Conservation (phyloP, 257 asterid genomes). For the Jacaranda mimosifolia region DNA sequence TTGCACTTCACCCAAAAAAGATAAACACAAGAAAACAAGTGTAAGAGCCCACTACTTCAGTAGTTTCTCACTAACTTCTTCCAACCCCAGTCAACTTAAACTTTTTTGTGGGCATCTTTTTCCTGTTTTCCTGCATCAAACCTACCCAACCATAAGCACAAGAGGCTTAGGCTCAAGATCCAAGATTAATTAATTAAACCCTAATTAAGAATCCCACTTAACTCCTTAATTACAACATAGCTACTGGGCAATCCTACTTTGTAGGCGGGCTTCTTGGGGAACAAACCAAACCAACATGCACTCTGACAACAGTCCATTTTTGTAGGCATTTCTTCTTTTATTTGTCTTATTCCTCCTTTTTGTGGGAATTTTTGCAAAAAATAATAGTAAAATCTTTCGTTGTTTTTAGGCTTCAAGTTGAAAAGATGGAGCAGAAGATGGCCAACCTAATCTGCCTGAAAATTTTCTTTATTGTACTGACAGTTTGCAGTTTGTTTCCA, state of each 20-base stretch:
- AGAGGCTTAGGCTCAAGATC: conserved; percentile 47
- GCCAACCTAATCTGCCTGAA: conserved; percentile 28
- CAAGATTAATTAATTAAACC: conserved; percentile 37
- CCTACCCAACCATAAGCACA: background rate
- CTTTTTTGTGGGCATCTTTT: background rate
- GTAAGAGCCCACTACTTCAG: background rate
- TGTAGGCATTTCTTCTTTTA: conserved; percentile 35
- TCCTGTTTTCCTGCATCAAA: background rate
- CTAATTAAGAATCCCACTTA: conserved; percentile 5
- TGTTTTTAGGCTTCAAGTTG: conserved; percentile 24
- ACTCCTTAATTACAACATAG: conserved; percentile 3
- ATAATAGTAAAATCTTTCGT: conserved; percentile 26
- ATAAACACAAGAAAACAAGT: no score
- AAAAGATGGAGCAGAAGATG: background rate
- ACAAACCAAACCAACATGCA: conserved; percentile 46
- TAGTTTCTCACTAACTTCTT: background rate
- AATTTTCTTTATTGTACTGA: conserved; percentile 18
- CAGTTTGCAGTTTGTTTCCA: conserved; percentile 14
- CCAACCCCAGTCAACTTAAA: background rate
- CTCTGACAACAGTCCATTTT: conserved; percentile 36
- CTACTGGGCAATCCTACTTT: conserved; percentile 25
- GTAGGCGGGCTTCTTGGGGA: conserved; percentile 42
- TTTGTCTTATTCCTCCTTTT: conserved; percentile 36
- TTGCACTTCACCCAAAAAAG: background rate
- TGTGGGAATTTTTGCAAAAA: background rate